These are phyloP conservation scores for Penicillium capsulatum DNA, from an alignment of 2,329 filamentous ascomycete genomes.

Conservation along the genomic window DNA sequence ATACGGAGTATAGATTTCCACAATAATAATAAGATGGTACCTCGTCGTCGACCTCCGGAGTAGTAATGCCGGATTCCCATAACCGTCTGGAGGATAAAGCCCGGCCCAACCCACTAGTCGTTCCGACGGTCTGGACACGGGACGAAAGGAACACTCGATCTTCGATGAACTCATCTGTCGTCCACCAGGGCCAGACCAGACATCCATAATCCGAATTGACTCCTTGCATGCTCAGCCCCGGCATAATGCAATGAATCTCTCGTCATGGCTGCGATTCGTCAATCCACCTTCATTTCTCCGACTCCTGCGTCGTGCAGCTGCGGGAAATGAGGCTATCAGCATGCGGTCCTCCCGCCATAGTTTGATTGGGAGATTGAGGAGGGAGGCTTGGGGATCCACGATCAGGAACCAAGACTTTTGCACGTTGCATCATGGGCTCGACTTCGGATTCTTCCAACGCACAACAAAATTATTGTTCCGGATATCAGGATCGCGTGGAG, in stretches of 20 bases:
- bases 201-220: neutral
- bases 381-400: too few species aligned
- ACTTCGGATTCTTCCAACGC: neutral
- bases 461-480: too few species aligned
- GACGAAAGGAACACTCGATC: conserved; percentile 10
- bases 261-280: neutral
- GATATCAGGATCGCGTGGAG: conserved; percentile 5
- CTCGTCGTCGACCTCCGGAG: too few species aligned
- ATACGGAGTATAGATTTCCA: neutral
- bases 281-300: neutral
- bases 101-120: conserved; percentile 3
- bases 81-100: too few species aligned
- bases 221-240: conserved; percentile 1
- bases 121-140: conserved; percentile 16
- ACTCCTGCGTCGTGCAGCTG: neutral
- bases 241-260: conserved; percentile 10
- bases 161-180: conserved; percentile 7
- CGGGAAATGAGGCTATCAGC: conserved; percentile 1
- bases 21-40: neutral
- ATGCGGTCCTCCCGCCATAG: neutral
- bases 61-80: too few species aligned
- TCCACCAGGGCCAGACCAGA: too few species aligned
- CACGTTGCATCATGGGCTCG: neutral
- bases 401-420: neutral
- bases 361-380: too few species aligned